Evolutionary conservation across 805 yeast genomes (phyloP), one percentile per base, ranked within the genome.

Genomic region (Cyberlindnera maritima): DNA sequence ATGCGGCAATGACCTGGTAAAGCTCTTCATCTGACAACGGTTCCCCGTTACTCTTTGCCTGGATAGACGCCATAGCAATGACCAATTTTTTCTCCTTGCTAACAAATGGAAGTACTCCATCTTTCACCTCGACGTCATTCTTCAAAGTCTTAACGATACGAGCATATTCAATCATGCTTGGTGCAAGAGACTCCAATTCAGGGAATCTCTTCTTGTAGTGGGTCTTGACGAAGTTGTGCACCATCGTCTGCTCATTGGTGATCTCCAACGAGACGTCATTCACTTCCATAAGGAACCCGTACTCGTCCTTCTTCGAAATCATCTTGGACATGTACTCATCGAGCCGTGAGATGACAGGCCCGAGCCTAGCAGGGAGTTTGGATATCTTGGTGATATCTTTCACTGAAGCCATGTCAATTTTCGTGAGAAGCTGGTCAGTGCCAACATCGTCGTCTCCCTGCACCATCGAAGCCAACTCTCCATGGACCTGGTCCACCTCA

Each of bases 41-140:
- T 1, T 48, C 48, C 5, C 70, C 66, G 4, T 54, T 58, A 0
- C 57, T 52, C 36, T 67, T 65, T 5, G 73, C 66, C 31, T 80
- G 79, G 31, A 79, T 76, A 20, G 85, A 81, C 0, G 95, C 78
- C 85, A 91, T 87, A 1, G 85, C 78, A 8, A 90, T 64, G 4
- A 88, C 85, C 57, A 90, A 70, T 0, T 82, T 67, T 54, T 85
- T 85, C 40, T 89, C 95, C 46, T 76, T 78, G 3, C 80, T 66
- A 9, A 88, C 55, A 33, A 79, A 66, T 3, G 53, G 55, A 7
- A 60, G 54, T 3, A 39, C 48, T 28, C 50, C 63, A 45, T 34
- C 59, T 47, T 37, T 61, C 47, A 32, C 66, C 10, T 58, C 60
- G 10, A 76, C 59, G 35, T 74, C 74, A 49, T 76, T 80, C 29